phyloP scores from a whole-genome alignment of 2,329 filamentous ascomycete genomes.

The Xylariaceae sp. region DNA sequence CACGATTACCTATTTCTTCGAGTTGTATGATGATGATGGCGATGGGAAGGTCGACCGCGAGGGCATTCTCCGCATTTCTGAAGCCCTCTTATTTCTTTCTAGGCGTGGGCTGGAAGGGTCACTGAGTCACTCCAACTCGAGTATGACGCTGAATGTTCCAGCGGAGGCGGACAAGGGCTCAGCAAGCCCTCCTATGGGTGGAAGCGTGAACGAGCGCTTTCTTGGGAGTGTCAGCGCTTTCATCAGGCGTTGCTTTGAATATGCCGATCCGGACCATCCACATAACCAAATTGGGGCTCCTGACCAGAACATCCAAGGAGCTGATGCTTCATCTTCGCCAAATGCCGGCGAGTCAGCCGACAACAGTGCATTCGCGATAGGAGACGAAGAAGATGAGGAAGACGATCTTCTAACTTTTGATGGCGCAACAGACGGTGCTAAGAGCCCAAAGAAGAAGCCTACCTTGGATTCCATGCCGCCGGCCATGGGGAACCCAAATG shows the following conservation, averaged over 20 bases:
- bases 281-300: slow-evolving; percentile 40
- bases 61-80: slow-evolving; percentile 89
- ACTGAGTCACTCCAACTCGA: slow-evolving; percentile 57
- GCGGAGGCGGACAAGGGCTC: slow-evolving; percentile 27
- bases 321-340: slow-evolving; percentile 15
- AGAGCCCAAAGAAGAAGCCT: slow-evolving; percentile 33
- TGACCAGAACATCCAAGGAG: slow-evolving; percentile 22
- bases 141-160: slow-evolving; percentile 41
- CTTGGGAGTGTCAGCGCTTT: slow-evolving; percentile 91
- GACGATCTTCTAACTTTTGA: slow-evolving; percentile 51
- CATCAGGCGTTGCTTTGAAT: slow-evolving; percentile 94
- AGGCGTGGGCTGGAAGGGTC: slow-evolving; percentile 75
- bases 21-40: slow-evolving; percentile 87
- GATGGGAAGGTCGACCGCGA: slow-evolving; percentile 92
- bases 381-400: slow-evolving; percentile 51
- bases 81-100: slow-evolving; percentile 87
- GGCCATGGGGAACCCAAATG: slow-evolving; percentile 19
- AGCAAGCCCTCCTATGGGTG: slow-evolving; percentile 36
- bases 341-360: slow-evolving; percentile 22
- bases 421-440: slow-evolving; percentile 35
- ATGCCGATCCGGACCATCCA: slow-evolving; percentile 85
- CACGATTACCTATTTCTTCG: slow-evolving; percentile 95
- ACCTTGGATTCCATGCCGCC: slow-evolving; percentile 31
- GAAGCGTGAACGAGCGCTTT: slow-evolving; percentile 76
- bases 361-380: slow-evolving; percentile 61